phyloP scores from a whole-genome alignment of 345 rosid genomes.

The Anacardium occidentale region DNA sequence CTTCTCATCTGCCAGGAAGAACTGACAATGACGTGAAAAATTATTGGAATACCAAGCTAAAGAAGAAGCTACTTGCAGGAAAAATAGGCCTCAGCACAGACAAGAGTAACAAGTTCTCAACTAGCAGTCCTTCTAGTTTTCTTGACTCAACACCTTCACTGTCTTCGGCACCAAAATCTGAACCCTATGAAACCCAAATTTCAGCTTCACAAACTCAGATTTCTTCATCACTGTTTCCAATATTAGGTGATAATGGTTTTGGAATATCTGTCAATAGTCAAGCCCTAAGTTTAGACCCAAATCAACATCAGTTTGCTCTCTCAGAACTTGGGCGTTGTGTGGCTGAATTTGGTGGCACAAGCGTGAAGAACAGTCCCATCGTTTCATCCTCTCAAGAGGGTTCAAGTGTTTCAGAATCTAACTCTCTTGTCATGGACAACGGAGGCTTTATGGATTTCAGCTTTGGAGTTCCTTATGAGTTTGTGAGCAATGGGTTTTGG shows the following conservation, averaged over 20 bases:
- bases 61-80: slow-evolving; percentile 46
- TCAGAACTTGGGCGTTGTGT: slow-evolving; percentile 12
- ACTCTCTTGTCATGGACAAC: slow-evolving; percentile 26
- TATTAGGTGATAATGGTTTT: slow-evolving; percentile 15
- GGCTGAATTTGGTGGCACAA: slow-evolving; percentile 14
- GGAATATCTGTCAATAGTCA: slow-evolving; percentile 15
- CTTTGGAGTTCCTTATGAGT: slow-evolving; percentile 26
- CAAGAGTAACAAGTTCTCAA: not conserved
- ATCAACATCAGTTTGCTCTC: slow-evolving; percentile 8
- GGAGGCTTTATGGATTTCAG: slow-evolving; percentile 19
- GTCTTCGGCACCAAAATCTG: slow-evolving; percentile 20
- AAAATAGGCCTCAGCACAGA: slow-evolving; percentile 17
- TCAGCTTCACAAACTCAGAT: slow-evolving; percentile 21
- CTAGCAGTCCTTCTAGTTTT: not conserved
- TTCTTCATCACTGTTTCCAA: slow-evolving; percentile 18
- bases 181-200: not conserved
- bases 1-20: slow-evolving; percentile 56
- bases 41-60: slow-evolving; percentile 63
- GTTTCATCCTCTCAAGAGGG: slow-evolving; percentile 24
- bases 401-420: slow-evolving; percentile 31
- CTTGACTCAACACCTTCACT: slow-evolving; percentile 4
- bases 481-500: slow-evolving; percentile 28
- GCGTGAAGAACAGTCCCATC: slow-evolving; percentile 10
- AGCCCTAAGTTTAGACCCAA: slow-evolving; percentile 19
- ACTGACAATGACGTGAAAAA: slow-evolving; percentile 68